A percentile compares a stretch with the other conserved stretches of the same genome.
These are phyloP conservation scores for Nissolia schottii DNA, from an alignment of 306 rosid species.

Conservation along the genomic window DNA sequence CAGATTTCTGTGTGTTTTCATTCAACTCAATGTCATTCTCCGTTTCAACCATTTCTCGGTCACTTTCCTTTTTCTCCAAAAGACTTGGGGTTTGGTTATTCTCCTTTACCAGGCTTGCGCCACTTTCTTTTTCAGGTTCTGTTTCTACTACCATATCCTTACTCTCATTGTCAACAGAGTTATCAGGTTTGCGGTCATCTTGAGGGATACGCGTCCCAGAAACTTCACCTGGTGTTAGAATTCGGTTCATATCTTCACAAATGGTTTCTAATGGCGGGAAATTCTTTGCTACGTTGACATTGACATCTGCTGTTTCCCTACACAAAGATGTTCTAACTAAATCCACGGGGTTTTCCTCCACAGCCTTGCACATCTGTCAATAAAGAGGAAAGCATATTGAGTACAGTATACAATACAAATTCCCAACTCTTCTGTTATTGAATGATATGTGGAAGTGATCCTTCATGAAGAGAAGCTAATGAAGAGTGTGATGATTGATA, in stretches of 20 bases:
- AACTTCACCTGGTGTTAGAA: slow-evolving; percentile 36
- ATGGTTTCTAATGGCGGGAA: slow-evolving; percentile 43
- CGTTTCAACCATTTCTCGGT: slow-evolving; percentile 26
- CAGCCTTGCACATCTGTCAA: slow-evolving; percentile 75
- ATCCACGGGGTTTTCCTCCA: slow-evolving; percentile 46
- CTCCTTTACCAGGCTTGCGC: slow-evolving; percentile 12
- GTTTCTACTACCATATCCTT: slow-evolving; percentile 28
- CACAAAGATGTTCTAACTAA: slow-evolving; percentile 34
- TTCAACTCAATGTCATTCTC: slow-evolving; percentile 16
- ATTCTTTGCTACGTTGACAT: slow-evolving; percentile 27
- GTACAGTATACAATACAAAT: not conserved
- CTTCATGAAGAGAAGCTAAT: slow-evolving; percentile 1
- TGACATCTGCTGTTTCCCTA: slow-evolving; percentile 27
- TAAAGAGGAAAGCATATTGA: slow-evolving; percentile 14
- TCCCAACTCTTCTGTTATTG: not conserved
- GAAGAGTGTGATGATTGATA: not conserved
- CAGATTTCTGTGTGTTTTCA: slow-evolving; percentile 31
- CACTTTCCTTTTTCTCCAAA: not conserved
- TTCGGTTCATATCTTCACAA: slow-evolving; percentile 46
- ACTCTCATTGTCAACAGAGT: slow-evolving; percentile 23
- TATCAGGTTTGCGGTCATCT: slow-evolving; percentile 33
- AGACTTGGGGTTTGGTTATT: slow-evolving; percentile 19
- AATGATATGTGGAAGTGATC: not conserved
- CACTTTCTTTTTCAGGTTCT: slow-evolving; percentile 33
- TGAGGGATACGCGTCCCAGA: slow-evolving; percentile 15